A percentile compares a stretch with the other conserved stretches of the same genome.
These are phyloP conservation scores for Nakazawaea sp. DNA, from an alignment of 805 yeast species.

Conservation along the genomic window DNA sequence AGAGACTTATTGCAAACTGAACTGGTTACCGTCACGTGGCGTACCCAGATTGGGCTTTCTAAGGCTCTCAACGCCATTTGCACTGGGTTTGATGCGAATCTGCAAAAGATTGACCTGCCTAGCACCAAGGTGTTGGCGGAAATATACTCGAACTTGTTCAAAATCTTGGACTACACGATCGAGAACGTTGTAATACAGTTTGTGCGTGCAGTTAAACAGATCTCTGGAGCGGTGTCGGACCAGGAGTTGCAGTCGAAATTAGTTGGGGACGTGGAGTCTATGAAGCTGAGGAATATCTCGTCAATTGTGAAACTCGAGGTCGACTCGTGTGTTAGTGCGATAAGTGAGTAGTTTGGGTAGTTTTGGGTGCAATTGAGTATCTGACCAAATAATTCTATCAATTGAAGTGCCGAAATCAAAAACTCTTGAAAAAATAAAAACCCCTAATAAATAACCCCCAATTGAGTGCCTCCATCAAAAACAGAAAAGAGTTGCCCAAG, in stretches of 20 bases:
- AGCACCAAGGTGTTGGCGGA: background rate
- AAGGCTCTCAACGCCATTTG: slow-evolving; percentile 28
- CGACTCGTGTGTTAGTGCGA: too few relatives aligned
- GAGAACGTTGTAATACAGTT: slow-evolving; percentile 57
- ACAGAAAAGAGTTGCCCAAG: too few relatives aligned
- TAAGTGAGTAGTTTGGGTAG: too few relatives aligned
- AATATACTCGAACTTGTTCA: background rate
- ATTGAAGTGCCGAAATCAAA: too few relatives aligned
- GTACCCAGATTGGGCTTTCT: slow-evolving; percentile 41
- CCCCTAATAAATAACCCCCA: too few relatives aligned
- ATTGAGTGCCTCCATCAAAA: too few relatives aligned
- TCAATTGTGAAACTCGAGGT: slow-evolving; percentile 37
- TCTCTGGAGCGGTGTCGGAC: slow-evolving; percentile 6
- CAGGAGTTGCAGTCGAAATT: slow-evolving; percentile 45
- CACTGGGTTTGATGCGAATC: slow-evolving; percentile 2
- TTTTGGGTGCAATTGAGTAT: too few relatives aligned
- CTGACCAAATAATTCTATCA: too few relatives aligned
- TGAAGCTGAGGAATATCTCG: slow-evolving; percentile 32
- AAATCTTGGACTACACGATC: slow-evolving; percentile 14
- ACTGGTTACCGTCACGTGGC: slow-evolving; percentile 45
- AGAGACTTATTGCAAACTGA: slow-evolving; percentile 21
- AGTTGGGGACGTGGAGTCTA: slow-evolving; percentile 23
- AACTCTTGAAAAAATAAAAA: too few relatives aligned
- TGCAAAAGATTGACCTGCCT: background rate
- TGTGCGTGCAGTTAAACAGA: slow-evolving; percentile 18